Conservation (phyloP, 345 rosid genomes). For the Litchi chinensis region DNA sequence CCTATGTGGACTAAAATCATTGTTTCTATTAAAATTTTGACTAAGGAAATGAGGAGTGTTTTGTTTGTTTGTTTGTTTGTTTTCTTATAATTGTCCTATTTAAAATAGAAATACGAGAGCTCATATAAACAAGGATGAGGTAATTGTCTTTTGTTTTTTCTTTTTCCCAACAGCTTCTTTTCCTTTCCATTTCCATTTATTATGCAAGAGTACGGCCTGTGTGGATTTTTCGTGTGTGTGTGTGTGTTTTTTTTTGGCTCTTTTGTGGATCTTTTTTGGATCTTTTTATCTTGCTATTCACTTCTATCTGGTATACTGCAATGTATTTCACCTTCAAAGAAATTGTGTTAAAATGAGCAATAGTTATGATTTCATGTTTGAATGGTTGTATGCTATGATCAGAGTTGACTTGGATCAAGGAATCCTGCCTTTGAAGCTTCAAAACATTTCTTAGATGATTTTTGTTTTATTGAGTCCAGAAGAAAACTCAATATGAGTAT, state of each 20-base stretch:
- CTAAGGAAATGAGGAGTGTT: too few species aligned
- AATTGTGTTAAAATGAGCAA: background rate
- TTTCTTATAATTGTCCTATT: too few species aligned
- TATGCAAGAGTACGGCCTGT: too few species aligned
- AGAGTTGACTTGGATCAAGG: background rate
- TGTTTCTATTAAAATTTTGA: too few species aligned
- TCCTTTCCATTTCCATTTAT: too few species aligned
- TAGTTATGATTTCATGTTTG: background rate
- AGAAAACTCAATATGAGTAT: background rate
- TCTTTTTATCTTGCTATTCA: background rate
- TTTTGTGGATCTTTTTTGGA: background rate
- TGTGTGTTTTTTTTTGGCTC: background rate
- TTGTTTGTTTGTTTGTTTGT: too few species aligned
- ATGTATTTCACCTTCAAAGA: background rate
- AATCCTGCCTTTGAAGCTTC: background rate
- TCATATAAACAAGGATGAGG: too few species aligned
- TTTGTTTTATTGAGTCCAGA: background rate
- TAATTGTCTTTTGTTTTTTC: too few species aligned
- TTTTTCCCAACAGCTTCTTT: too few species aligned
- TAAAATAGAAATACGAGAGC: too few species aligned
- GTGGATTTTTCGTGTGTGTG: too few species aligned
- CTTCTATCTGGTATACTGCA: background rate
- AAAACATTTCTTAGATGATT: background rate
- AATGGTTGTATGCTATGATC: background rate
- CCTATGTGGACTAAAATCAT: background rate